phyloP scores from a whole-genome alignment of 108 stramenopile species.

The Pseudonitzschia multiseries region DNA sequence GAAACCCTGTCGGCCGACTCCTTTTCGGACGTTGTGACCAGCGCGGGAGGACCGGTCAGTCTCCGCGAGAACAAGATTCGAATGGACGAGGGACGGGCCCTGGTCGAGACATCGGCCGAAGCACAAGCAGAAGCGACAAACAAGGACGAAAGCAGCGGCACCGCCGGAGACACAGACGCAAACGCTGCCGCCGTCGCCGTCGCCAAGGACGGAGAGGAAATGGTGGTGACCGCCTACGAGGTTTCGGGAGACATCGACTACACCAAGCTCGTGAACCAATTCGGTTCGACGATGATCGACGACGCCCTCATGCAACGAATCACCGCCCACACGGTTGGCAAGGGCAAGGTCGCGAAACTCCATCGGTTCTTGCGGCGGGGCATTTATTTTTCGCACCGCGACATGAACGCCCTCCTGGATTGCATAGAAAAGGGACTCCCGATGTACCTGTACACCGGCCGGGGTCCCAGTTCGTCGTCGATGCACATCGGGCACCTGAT shows the following conservation, averaged over 20 bases:
- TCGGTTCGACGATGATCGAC: constrained; percentile 88
- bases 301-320: constrained; percentile 61
- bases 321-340: constrained; percentile 71
- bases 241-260: constrained; percentile 95
- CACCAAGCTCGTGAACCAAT: constrained; percentile 90
- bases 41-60: neutral
- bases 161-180: constrained; percentile 22
- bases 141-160: neutral
- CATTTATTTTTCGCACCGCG: constrained; percentile 98
- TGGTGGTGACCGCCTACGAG: constrained; percentile 87
- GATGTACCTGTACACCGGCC: constrained; percentile 98
- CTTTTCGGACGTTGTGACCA: neutral
- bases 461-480: constrained; percentile 92
- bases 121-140: constrained; percentile 11
- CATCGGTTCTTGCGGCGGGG: constrained; percentile 96
- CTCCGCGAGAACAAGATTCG: constrained; percentile 46
- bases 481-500: constrained; percentile 99
- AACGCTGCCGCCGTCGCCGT: constrained; percentile 24
- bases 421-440: constrained; percentile 55
- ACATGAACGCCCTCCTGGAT: constrained; percentile 85
- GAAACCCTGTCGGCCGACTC: constrained; percentile 10
- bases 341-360: constrained; percentile 75
- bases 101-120: constrained; percentile 19
- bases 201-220: constrained; percentile 54
- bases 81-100: constrained; percentile 39